Conservation (phyloP, 441 rosid genomes). For the Syzygium malaccense region DNA sequence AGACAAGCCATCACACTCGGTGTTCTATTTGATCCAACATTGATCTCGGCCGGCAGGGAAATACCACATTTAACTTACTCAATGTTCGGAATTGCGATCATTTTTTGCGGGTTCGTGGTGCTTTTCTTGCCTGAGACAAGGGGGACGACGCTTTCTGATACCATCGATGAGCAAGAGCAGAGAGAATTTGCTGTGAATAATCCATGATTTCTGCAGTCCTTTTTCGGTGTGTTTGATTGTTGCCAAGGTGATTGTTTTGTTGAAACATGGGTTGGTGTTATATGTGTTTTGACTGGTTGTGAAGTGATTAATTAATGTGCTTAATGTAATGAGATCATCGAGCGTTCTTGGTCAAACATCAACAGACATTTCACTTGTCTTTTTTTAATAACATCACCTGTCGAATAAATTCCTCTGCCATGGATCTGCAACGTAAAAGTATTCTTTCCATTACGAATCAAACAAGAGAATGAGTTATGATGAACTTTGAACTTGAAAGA, state of each 20-base stretch:
- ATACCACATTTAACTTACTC: neutral
- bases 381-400: too few species aligned
- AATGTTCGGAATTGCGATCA: slow-evolving; percentile 7
- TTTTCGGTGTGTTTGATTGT: neutral
- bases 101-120: neutral
- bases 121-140: slow-evolving; percentile 10
- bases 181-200: neutral
- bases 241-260: neutral
- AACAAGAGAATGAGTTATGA: too few species aligned
- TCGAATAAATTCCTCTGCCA: too few species aligned
- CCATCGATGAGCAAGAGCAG: slow-evolving; percentile 3
- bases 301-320: neutral
- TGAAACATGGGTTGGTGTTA: neutral
- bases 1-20: slow-evolving; percentile 12
- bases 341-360: too few species aligned
- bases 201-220: neutral
- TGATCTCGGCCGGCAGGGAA: slow-evolving; percentile 2
- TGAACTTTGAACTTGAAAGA: too few species aligned
- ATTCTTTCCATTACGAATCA: too few species aligned
- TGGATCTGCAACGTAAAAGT: too few species aligned
- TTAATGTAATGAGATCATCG: neutral
- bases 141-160: neutral
- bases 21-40: slow-evolving; percentile 1
- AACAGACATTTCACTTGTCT: too few species aligned
- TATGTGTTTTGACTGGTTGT: neutral